Evolutionary conservation across 371 early-diverging fungal species (phyloP).

Genomic region (Mucor sp.): DNA sequence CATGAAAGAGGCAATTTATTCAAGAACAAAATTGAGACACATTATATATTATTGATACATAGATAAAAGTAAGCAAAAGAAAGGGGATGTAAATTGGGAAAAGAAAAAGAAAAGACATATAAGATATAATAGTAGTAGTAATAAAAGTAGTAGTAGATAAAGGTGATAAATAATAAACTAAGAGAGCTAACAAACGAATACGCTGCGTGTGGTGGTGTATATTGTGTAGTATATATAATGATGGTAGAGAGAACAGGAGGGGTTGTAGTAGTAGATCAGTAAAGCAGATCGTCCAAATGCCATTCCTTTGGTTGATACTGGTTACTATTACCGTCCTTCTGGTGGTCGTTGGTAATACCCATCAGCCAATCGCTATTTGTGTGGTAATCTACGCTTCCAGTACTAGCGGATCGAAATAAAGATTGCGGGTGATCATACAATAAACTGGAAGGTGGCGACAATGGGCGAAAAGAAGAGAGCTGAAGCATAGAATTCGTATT

Average conservation of each 20-base stretch:
- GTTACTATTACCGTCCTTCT: neutral
- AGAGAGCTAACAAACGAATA: neutral
- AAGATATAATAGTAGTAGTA: neutral
- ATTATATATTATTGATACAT: constrained; percentile 4
- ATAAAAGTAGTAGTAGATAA: neutral
- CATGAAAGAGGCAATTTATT: neutral
- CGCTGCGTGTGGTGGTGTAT: neutral
- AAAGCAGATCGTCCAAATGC: constrained; percentile 2
- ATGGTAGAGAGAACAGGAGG: neutral
- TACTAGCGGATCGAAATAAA: neutral
- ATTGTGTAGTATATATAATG: neutral
- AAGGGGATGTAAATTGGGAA: neutral
- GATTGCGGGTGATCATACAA: neutral
- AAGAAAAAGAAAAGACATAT: neutral
- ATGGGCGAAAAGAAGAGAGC: constrained; percentile 5
- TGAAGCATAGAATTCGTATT: neutral
- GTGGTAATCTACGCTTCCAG: neutral
- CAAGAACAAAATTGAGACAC: neutral
- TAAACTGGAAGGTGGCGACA: constrained; percentile 8
- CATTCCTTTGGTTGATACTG: neutral
- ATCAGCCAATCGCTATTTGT: neutral
- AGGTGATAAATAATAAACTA: neutral
- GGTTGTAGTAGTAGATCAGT: too few relatives aligned
- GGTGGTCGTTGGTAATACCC: neutral
- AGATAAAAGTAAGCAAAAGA: neutral